Percentiles rank a stretch among this genome's conserved stretches.
Conservation (phyloP, 1,284 basidiomycete species). For the Hortiboletus rubellus region DNA sequence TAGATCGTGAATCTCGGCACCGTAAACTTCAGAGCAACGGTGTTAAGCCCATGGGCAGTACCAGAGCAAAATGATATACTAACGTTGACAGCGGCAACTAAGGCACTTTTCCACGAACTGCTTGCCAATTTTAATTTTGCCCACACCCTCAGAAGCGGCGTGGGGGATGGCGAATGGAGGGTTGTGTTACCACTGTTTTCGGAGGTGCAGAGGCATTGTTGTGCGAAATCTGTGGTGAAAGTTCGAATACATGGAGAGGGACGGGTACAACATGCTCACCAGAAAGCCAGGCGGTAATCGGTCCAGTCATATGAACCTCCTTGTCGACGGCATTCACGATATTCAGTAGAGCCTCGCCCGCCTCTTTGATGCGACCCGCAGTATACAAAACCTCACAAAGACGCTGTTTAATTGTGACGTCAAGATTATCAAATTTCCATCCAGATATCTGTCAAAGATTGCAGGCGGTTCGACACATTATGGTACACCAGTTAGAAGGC, state of each 20-base stretch:
- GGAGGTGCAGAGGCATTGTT: background rate
- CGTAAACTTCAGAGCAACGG: background rate
- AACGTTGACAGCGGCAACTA: background rate
- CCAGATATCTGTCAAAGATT: background rate
- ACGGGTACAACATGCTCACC: background rate
- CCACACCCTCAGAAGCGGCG: background rate
- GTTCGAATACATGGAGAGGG: accelerated
- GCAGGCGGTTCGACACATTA: accelerated
- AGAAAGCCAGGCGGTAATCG: background rate
- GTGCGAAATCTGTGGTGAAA: background rate
- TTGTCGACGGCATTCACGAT: background rate
- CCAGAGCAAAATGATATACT: background rate
- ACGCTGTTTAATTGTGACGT: background rate
- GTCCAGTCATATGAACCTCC: background rate
- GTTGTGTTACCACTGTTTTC: too few relatives aligned
- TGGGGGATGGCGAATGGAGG: background rate
- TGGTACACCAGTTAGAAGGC: accelerated
- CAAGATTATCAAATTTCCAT: conserved; percentile 5
- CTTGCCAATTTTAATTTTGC: background rate
- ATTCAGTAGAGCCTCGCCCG: background rate
- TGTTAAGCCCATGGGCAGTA: background rate
- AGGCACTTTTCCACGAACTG: background rate
- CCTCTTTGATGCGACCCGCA: background rate
- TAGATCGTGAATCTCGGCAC: background rate
- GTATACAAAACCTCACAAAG: background rate